Evolutionary conservation across 352 stramenopile genomes (phyloP).

Genomic region (Aphanomyces euteiches): DNA sequence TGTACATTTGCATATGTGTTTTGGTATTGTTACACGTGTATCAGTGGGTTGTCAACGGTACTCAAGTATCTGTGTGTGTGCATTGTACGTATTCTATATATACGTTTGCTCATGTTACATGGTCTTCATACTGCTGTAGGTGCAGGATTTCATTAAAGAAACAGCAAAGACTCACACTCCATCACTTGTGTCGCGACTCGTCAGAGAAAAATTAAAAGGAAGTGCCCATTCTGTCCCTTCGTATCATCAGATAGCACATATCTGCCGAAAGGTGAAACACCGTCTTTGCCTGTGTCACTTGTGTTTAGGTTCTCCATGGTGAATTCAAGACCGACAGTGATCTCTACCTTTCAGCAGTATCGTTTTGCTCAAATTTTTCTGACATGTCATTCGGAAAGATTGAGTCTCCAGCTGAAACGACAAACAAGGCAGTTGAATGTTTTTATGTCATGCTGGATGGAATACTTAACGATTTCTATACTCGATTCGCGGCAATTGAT

Average conservation of each 20-base stretch:
- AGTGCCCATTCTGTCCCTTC: background rate
- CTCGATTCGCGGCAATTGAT: too few relatives aligned
- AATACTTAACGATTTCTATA: background rate
- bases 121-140: background rate
- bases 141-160: background rate
- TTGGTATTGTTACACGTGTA: background rate
- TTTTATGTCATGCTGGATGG: slow-evolving; percentile 1
- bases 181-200: background rate
- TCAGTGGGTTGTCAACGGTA: background rate
- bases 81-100: background rate
- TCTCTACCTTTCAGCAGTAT: background rate
- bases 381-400: background rate
- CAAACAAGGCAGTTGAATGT: background rate
- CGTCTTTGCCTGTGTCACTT: background rate
- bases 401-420: background rate
- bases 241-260: background rate
- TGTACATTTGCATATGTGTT: background rate
- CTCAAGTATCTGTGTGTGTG: background rate
- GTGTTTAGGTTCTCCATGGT: background rate
- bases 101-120: background rate
- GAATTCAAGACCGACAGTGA: background rate
- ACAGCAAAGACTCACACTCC: background rate
- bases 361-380: background rate
- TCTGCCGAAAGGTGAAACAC: background rate
- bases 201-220: background rate